Base-by-base conservation (phyloP, 1,284 basidiomycete genomes). In the Vanrija humicola region DNA sequence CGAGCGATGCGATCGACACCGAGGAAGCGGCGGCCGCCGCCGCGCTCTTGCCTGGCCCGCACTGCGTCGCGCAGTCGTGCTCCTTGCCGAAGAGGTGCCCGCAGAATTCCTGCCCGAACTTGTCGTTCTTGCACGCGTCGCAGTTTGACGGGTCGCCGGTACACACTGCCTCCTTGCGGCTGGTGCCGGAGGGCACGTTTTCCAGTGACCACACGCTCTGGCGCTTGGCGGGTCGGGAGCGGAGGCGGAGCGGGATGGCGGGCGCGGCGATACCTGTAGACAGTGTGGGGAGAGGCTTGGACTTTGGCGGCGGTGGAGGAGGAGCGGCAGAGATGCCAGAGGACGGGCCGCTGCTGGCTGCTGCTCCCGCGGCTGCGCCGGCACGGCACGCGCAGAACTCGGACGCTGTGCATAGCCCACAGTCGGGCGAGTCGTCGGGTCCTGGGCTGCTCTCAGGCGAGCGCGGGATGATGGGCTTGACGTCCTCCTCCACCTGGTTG, bases 41-140 rank as follows among this genome's bases (percentile, higher is more conserved):
- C 3, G 28, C 28, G 10, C 28, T 28, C 34, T 34, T 34, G 34
- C 34, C 34, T 10, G 34, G 34, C 34, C 34, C 34, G 34, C 34
- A 34, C 34, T 34, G 34, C 34, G 34, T 34, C 34, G 34, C 34
- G 34, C 34, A 34, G 34, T 34, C 34, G 34, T 34, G 34, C 34
- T 34, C 63, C 56, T 51, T 63, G 63, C 52, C 68, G 77, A 78
- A 76, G 82, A 90, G 45, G 78, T 87, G 87, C 43, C 82, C 81
- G 69, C 90, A 94, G 72, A 94, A 94, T 21, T 90, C 90, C 68
- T 86, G 87, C 21, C 90, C 75, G 48, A 77, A 77, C 10, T 65
- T 59, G 56, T 77, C 75, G 50, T 77, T 67, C 47, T 64, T 58
- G 59, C 75, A 77, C 5, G 73, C 75, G 52, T 73, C 73, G 55